A percentile compares a stretch with the other conserved stretches of the same genome.
These are phyloP conservation scores for Narthecium ossifragum DNA, from an alignment of 106 monocot genomes.

Conservation along the genomic window DNA sequence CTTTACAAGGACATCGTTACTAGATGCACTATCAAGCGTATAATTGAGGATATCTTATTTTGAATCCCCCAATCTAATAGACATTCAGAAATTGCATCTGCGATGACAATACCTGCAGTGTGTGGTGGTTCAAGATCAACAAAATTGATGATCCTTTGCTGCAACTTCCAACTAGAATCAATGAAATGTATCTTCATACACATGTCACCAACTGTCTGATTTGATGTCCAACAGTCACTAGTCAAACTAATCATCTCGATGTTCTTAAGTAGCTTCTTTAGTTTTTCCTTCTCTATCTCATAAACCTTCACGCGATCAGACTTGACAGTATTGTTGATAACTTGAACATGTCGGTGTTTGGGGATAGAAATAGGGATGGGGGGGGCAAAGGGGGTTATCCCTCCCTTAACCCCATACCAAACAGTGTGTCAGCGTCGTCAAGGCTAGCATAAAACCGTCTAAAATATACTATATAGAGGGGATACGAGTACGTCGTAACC, in stretches of 20 bases:
- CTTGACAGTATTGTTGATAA: neutral
- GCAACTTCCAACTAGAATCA: neutral
- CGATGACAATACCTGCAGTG: neutral
- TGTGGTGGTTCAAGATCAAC: neutral
- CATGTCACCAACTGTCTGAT: neutral
- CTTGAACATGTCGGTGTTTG: neutral
- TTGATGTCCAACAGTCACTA: neutral
- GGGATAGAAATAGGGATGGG: no score
- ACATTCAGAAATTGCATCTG: neutral
- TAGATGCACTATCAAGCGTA: neutral
- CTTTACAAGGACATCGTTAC: neutral
- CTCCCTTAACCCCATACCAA: no score
- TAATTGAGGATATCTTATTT: neutral
- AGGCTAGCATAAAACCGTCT: no score
- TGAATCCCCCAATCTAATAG: neutral
- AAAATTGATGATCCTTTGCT: neutral
- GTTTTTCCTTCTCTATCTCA: neutral
- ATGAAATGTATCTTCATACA: neutral
- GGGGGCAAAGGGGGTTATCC: no score
- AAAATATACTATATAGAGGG: no score
- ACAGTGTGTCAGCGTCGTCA: no score
- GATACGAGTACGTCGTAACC: no score
- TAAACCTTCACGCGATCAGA: neutral
- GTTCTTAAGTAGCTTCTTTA: neutral
- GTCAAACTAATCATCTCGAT: neutral